Conservation (phyloP, 2,329 filamentous ascomycete species). For the Pezicula carpinea region DNA sequence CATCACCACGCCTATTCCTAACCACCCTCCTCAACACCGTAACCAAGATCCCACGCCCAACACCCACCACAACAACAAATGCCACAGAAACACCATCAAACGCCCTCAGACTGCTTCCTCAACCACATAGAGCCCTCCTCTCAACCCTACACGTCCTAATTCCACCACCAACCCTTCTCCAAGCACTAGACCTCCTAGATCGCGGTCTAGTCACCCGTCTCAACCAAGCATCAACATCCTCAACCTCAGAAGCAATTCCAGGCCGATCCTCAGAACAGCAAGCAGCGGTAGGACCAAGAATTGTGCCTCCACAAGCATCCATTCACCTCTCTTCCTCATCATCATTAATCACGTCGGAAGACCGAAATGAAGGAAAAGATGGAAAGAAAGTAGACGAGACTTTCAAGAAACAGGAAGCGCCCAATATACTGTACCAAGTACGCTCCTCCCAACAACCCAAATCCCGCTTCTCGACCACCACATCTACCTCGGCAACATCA, state of each 20-base stretch:
- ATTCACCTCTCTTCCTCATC: slow-evolving; percentile 5
- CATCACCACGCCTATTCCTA: slow-evolving; percentile 22
- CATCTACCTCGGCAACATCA: slow-evolving; percentile 24
- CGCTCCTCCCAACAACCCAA: slow-evolving; percentile 27
- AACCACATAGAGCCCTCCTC: slow-evolving; percentile 37
- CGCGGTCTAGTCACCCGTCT: slow-evolving; percentile 63
- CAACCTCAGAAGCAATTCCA: neutral
- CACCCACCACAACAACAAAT: neutral
- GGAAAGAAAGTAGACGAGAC: too few species aligned
- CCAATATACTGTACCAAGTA: slow-evolving; percentile 17
- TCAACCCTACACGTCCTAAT: slow-evolving; percentile 71
- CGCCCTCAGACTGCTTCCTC: slow-evolving; percentile 15
- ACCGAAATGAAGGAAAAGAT: neutral
- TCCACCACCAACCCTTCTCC: slow-evolving; percentile 67
- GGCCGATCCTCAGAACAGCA: neutral
- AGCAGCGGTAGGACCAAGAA: too few species aligned
- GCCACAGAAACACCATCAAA: slow-evolving; percentile 9
- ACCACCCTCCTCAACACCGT: slow-evolving; percentile 23
- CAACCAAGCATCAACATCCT: slow-evolving; percentile 15
- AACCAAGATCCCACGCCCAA: neutral
- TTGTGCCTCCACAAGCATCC: slow-evolving; percentile 10
- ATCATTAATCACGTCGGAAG: too few species aligned
- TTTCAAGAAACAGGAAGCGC: neutral
- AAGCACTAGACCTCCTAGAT: slow-evolving; percentile 84
- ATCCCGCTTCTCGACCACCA: slow-evolving; percentile 28